A percentile compares a stretch with the other conserved stretches of the same genome.
phyloP scores from a whole-genome alignment of 306 rosid genomes.

The Cyclanthera cordifolia region DNA sequence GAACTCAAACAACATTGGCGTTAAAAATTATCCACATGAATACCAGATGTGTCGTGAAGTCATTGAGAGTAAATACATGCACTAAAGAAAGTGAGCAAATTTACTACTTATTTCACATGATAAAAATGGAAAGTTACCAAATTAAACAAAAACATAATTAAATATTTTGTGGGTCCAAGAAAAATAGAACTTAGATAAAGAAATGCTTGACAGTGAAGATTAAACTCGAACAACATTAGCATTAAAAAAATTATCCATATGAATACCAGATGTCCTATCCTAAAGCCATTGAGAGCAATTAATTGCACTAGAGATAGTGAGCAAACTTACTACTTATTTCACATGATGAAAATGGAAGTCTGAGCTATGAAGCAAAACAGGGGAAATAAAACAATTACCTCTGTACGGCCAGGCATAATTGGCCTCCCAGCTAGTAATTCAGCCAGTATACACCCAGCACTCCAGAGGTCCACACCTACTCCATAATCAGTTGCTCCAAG shows the following conservation, averaged over 20 bases:
- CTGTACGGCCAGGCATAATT: slow-evolving; percentile 73
- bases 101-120: background rate
- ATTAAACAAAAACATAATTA: background rate
- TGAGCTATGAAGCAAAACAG: slow-evolving; percentile 5
- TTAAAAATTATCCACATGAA: background rate
- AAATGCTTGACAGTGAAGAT: background rate
- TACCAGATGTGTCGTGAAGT: background rate
- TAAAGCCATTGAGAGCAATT: background rate
- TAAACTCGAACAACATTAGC: background rate
- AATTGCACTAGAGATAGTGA: background rate
- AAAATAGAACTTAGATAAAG: background rate
- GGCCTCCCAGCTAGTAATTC: slow-evolving; percentile 69
- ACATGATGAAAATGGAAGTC: background rate
- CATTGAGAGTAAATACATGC: background rate
- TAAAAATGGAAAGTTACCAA: background rate
- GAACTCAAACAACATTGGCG: background rate
- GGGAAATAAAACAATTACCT: slow-evolving; percentile 31
- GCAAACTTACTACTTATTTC: background rate
- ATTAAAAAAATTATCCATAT: background rate
- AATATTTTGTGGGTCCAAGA: background rate
- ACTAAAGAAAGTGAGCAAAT: background rate
- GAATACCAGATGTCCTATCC: background rate
- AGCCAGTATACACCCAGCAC: slow-evolving; percentile 66
- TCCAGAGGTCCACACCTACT: slow-evolving; percentile 66
- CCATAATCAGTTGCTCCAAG: slow-evolving; percentile 68